Evolutionary conservation across 2,329 filamentous ascomycete genomes (phyloP).

Genomic region (Rhytidhysteron rufulum): DNA sequence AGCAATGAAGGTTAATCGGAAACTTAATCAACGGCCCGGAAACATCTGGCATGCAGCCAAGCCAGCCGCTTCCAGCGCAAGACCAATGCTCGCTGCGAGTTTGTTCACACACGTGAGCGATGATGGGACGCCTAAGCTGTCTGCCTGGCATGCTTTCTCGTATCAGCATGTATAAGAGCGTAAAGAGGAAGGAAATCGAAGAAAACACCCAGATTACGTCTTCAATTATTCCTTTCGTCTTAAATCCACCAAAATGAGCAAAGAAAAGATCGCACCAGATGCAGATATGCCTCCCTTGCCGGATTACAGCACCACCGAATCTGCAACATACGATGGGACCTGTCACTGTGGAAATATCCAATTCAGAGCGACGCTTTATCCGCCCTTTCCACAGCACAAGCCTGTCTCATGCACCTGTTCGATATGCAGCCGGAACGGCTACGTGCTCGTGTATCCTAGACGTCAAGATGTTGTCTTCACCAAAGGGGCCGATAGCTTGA

Average conservation of each 20-base stretch:
- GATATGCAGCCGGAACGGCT: slow-evolving; percentile 45
- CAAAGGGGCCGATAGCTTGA: slow-evolving; percentile 20
- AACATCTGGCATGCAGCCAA: not conserved
- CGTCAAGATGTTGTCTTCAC: slow-evolving; percentile 18
- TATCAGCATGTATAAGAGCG: not conserved
- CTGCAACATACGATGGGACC: slow-evolving; percentile 44
- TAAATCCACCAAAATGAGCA: not conserved
- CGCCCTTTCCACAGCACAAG: slow-evolving; percentile 45
- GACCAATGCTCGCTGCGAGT: not conserved
- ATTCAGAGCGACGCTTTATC: slow-evolving; percentile 47
- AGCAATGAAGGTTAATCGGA: not conserved
- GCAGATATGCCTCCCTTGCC: no score
- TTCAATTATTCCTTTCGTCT: not conserved
- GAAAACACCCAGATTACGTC: not conserved
- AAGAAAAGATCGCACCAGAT: not conserved
- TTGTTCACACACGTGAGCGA: not conserved
- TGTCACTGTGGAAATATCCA: slow-evolving; percentile 54
- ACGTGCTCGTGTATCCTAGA: slow-evolving; percentile 39
- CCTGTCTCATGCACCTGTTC: slow-evolving; percentile 51
- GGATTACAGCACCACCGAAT: slow-evolving; percentile 6
- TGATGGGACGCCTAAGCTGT: not conserved
- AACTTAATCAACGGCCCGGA: not conserved
- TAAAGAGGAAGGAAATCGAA: not conserved
- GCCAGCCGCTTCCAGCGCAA: not conserved
- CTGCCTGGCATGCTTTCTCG: not conserved